Percentiles rank a stretch among this genome's conserved stretches.
phyloP scores from a whole-genome alignment of 805 yeast genomes.

The Myxozyma monticola region DNA sequence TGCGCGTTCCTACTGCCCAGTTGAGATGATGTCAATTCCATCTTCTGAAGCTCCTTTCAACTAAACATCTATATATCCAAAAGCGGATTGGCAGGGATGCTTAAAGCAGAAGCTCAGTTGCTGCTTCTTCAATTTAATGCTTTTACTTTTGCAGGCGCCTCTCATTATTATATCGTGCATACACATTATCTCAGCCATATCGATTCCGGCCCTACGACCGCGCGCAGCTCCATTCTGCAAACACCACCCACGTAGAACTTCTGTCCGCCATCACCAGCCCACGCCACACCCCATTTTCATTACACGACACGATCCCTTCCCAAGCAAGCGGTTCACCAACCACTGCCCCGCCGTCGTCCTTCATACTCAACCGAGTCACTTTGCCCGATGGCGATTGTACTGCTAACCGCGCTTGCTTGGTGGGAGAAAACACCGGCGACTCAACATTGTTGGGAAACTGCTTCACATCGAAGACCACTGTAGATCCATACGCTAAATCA shows the following conservation, averaged over 20 bases:
- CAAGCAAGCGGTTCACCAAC: constrained; percentile 41
- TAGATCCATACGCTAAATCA: constrained; percentile 54
- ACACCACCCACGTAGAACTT: constrained; percentile 26
- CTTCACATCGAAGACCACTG: constrained; percentile 63
- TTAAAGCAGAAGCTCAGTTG: too few species aligned
- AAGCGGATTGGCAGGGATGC: too few species aligned
- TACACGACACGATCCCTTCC: constrained; percentile 59
- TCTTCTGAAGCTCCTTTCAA: too few species aligned
- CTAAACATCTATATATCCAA: too few species aligned
- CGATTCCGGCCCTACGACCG: too few species aligned
- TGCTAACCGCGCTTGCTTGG: constrained; percentile 51
- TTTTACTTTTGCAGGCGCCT: too few species aligned
- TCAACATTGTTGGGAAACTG: constrained; percentile 51
- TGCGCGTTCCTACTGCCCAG: too few species aligned
- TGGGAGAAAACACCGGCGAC: constrained; percentile 15
- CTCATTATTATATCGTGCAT: too few species aligned
- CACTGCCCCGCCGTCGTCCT: constrained; percentile 32
- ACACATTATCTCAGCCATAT: too few species aligned
- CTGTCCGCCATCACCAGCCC: constrained; percentile 73
- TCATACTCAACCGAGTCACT: constrained; percentile 52
- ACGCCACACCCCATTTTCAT: constrained; percentile 79
- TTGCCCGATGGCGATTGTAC: constrained; percentile 85
- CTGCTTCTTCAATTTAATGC: too few species aligned
- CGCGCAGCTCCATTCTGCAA: constrained; percentile 83
- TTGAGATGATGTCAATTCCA: too few species aligned